phyloP scores from a whole-genome alignment of 1,284 basidiomycete genomes.

The Cystobasidium pallidum region DNA sequence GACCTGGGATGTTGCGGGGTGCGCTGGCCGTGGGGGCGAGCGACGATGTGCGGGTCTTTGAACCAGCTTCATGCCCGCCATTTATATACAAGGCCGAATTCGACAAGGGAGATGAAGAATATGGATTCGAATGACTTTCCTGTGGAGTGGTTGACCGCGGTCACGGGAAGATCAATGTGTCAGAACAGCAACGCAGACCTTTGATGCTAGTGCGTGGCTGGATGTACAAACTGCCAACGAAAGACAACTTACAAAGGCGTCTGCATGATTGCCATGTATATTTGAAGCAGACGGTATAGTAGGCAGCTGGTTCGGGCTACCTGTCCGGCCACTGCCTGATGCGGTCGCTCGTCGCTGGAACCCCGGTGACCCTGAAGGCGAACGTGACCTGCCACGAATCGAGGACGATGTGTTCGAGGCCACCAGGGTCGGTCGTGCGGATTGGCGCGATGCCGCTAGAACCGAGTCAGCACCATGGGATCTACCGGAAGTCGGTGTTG shows the following conservation, averaged over 20 bases:
- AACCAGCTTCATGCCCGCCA: conserved; percentile 3
- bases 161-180: not conserved
- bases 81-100: conserved; percentile 3
- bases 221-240: not conserved
- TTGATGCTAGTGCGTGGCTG: not conserved
- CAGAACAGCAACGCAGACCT: not conserved
- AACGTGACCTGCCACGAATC: conserved; percentile 23
- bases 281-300: conserved; percentile 32
- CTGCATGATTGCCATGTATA: conserved; percentile 11
- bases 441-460: not conserved
- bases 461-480: not conserved
- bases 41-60: conserved; percentile 14
- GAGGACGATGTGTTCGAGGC: conserved; percentile 31
- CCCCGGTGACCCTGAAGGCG: conserved; percentile 12
- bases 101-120: conserved; percentile 22
- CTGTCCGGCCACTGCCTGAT: conserved; percentile 8
- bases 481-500: not conserved
- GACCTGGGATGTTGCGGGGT: conserved; percentile 11
- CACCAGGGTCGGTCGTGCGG: not conserved
- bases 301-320: conserved; percentile 15
- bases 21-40: conserved; percentile 12
- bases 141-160: not conserved
- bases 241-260: conserved; percentile 16
- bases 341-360: conserved; percentile 10
- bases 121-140: not conserved